phyloP scores from a whole-genome alignment of 2,329 filamentous ascomycete species.

The Penicillium sp. region DNA sequence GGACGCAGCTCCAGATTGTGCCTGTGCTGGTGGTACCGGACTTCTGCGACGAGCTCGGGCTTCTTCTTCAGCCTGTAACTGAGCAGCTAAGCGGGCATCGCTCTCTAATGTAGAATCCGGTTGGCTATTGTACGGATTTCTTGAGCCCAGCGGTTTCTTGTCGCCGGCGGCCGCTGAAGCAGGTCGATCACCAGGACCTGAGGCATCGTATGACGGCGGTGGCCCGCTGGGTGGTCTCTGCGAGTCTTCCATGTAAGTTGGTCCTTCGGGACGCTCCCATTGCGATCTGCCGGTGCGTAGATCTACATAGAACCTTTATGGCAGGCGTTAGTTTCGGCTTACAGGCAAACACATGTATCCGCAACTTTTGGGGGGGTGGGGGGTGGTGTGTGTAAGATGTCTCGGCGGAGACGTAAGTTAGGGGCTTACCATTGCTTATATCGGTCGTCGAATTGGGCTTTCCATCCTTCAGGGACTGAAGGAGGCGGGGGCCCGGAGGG shows the following conservation, averaged over 20 bases:
- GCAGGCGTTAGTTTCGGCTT: background rate
- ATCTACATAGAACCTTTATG: slow-evolving; percentile 76
- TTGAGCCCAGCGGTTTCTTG: slow-evolving; percentile 50
- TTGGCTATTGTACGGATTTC: slow-evolving; percentile 62
- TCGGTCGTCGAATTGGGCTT: slow-evolving; percentile 73
- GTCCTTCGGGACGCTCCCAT: slow-evolving; percentile 73
- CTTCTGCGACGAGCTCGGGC: slow-evolving; percentile 48
- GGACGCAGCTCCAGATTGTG: too few species aligned
- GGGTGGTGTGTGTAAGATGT: too few species aligned
- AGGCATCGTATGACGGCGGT: slow-evolving; percentile 53
- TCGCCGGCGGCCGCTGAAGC: slow-evolving; percentile 26
- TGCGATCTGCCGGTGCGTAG: slow-evolving; percentile 77
- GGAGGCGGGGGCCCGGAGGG: slow-evolving; percentile 49
- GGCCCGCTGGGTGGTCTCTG: slow-evolving; percentile 29
- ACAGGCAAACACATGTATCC: slow-evolving; percentile 11
- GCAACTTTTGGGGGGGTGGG: too few species aligned
- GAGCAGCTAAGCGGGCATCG: too few species aligned
- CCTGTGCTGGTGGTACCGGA: too few species aligned
- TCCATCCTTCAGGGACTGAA: slow-evolving; percentile 68
- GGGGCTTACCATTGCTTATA: slow-evolving; percentile 89
- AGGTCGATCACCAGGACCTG: slow-evolving; percentile 39
- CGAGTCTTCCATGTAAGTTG: too few species aligned
- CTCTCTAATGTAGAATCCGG: too few species aligned
- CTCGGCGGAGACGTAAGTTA: too few species aligned
- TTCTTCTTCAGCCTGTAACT: slow-evolving; percentile 74